Base-by-base conservation (phyloP, 2,329 filamentous ascomycete genomes). In the Mycocentrospora acerina region DNA sequence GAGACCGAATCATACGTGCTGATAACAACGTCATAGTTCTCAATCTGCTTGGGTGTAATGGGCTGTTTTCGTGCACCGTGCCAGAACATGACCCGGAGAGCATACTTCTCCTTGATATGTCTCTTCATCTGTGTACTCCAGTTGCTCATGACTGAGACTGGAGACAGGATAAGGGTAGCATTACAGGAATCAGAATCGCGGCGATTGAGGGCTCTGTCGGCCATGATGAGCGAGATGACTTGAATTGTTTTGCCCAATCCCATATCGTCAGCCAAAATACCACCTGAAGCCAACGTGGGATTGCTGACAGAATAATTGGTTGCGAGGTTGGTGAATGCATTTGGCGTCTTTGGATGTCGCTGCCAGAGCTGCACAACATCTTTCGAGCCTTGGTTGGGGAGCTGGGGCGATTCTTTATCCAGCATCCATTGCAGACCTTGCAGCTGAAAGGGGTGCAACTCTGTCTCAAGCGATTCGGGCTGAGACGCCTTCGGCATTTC, bases 191-290 rank as follows among this genome's bases (percentile, higher is more conserved):
- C 53, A 29, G 37, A 25, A 4, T 46, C 45, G 19, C 50, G 36
- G 17, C 53, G 50, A 13, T 47, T 39, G 2, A 66, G 49, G n/a
- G 51, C 55, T 32, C 55, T 56, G 40, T 82, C 79, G 2, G 78
- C 72, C 48, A 90, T 69, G 38, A 95, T 84, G 24, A 94, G 70
- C 36, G 87, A 86, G 52, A 95, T 91, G 32, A 90, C 78, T 61
- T 95, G 86, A 7, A 95, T 75, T 0, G 90, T 95, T 71, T 95
- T 95, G 16, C 90, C 90, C 4, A 95, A 70, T 3, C 90, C 90
- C 90, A 95, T 95, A 56, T 95, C 90, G 62, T 95, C 90, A 2
- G 89, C 88, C 7, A 95, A 75, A 33, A 95, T 90, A 22, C 90
- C 90, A 13, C 90, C 90, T 33, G 82, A 87, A 6, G 87, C 81